phyloP scores from a whole-genome alignment of 768 basidiomycete species.

The Pleurotus tuber-regium region DNA sequence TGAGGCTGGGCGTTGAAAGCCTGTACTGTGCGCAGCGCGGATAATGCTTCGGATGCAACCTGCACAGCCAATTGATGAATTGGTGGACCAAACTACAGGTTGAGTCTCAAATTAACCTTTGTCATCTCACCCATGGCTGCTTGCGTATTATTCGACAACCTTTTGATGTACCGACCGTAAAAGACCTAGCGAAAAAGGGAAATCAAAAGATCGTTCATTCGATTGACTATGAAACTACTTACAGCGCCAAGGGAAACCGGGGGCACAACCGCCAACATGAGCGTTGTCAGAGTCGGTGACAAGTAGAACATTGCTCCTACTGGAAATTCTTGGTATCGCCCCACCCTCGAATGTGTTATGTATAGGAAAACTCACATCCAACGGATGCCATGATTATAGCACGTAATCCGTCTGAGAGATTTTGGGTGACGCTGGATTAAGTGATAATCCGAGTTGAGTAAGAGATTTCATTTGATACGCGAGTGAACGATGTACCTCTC shows the following conservation, averaged over 20 bases:
- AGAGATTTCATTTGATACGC: neutral
- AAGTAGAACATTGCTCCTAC: slow-evolving; percentile 96
- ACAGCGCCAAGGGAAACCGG: slow-evolving; percentile 85
- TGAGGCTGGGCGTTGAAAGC: slow-evolving; percentile 82
- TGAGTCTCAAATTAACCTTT: slow-evolving; percentile 42
- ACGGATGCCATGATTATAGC: slow-evolving; percentile 93
- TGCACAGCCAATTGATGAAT: slow-evolving; percentile 27
- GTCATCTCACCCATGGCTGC: slow-evolving; percentile 97
- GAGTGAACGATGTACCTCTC: slow-evolving; percentile 58
- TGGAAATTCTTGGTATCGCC: slow-evolving; percentile 21
- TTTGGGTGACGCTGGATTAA: slow-evolving; percentile 76
- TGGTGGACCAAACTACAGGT: neutral
- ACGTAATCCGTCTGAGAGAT: slow-evolving; percentile 76
- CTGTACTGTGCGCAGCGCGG: slow-evolving; percentile 85
- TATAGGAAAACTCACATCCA: slow-evolving; percentile 60
- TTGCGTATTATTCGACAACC: slow-evolving; percentile 87
- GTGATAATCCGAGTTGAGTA: slow-evolving; percentile 8
- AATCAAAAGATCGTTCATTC: slow-evolving; percentile 5
- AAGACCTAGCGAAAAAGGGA: slow-evolving; percentile 78
- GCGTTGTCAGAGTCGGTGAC: slow-evolving; percentile 79
- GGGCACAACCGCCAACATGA: slow-evolving; percentile 93
- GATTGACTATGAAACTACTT: slow-evolving; percentile 20
- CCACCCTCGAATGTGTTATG: neutral
- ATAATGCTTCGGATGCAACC: slow-evolving; percentile 88
- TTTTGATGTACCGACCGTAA: slow-evolving; percentile 93